phyloP scores from a whole-genome alignment of 2,329 filamentous ascomycete genomes.

The Fusarium annulatum region DNA sequence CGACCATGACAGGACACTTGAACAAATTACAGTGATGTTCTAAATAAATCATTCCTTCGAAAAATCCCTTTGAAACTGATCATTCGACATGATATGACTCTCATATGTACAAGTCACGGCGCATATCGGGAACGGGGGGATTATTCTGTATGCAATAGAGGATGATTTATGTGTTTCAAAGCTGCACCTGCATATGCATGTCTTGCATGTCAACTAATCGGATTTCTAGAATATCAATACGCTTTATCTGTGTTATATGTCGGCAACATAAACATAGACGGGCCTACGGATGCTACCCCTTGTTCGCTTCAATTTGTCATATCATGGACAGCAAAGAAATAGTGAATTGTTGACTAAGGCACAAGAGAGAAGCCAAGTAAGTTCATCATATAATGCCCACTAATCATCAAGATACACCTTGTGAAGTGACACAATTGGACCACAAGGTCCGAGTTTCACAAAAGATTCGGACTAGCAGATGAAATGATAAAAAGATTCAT shows the following conservation, averaged over 20 bases:
- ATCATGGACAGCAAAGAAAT: neutral
- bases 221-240: neutral
- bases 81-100: neutral
- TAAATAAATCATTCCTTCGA: rapidly evolving
- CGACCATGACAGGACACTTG: neutral
- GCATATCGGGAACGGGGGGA: neutral
- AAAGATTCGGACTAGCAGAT: neutral
- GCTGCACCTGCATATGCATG: slow-evolving; percentile 20
- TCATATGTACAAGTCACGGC: neutral
- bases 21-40: too few relatives aligned
- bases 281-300: neutral
- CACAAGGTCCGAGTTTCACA: neutral
- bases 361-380: neutral
- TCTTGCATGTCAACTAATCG: slow-evolving; percentile 16
- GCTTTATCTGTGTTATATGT: neutral
- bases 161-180: slow-evolving; percentile 29
- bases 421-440: neutral
- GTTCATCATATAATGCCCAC: neutral
- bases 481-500: neutral
- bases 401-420: neutral
- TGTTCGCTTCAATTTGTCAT: neutral
- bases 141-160: slow-evolving; percentile 11
- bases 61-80: rapidly evolving
- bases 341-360: neutral
- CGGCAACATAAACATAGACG: neutral